A percentile compares a stretch with the other conserved stretches of the same genome.
Evolutionary conservation across 148 eudicot species (phyloP).

Genomic region (Chenopodium suecicum): DNA sequence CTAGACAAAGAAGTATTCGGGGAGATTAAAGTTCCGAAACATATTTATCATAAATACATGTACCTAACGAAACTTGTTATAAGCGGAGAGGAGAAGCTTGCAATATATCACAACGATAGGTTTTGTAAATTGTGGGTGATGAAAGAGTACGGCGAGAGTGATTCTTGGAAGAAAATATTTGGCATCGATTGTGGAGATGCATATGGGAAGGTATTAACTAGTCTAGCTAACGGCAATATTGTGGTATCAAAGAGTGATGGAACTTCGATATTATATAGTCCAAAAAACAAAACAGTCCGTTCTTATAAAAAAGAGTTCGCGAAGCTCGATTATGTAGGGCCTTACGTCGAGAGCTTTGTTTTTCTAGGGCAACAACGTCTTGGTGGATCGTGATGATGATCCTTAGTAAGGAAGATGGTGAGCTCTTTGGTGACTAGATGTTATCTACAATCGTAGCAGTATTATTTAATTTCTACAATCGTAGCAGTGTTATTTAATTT

Average conservation of each 20-base stretch:
- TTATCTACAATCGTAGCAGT: too few relatives aligned
- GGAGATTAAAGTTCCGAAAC: neutral
- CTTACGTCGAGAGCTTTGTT: neutral
- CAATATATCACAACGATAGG: neutral
- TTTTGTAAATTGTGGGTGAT: slow-evolving; percentile 20
- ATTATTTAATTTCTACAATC: too few relatives aligned
- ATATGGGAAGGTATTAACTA: slow-evolving; percentile 7
- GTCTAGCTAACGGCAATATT: neutral
- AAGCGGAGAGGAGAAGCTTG: slow-evolving; percentile 6
- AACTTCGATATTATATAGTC: neutral
- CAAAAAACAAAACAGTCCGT: too few relatives aligned
- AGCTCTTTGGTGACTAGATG: too few relatives aligned
- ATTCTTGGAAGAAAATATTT: slow-evolving; percentile 21
- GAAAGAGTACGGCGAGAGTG: slow-evolving; percentile 12
- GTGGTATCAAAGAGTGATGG: neutral
- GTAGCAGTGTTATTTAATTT: too few relatives aligned
- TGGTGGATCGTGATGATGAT: neutral
- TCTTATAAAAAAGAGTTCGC: neutral
- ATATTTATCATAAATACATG: neutral
- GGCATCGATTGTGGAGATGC: neutral
- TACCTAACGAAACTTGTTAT: neutral
- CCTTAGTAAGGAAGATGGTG: too few relatives aligned
- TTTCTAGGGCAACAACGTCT: slow-evolving; percentile 6
- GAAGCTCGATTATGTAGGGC: slow-evolving; percentile 18
- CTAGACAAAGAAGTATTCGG: slow-evolving; percentile 3